Percentiles rank a stretch among this genome's conserved stretches.
These are phyloP conservation scores for Monosporascus cannonballus DNA, from an alignment of 2,329 filamentous ascomycete genomes.

Conservation along the genomic window DNA sequence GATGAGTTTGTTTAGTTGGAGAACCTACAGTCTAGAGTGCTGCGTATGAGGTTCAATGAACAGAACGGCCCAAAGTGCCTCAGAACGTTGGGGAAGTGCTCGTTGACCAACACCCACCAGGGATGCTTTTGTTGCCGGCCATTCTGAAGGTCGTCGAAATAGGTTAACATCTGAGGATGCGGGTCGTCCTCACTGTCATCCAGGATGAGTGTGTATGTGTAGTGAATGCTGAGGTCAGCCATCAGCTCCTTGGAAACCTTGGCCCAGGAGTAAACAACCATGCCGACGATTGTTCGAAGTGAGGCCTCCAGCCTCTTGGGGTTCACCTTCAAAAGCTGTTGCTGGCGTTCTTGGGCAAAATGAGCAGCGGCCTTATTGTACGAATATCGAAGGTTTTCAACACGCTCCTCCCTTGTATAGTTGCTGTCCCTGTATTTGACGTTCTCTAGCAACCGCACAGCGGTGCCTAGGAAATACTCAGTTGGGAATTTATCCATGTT, in stretches of 20 bases:
- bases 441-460: slow-evolving; percentile 10
- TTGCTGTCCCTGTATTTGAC: slow-evolving; percentile 14
- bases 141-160: slow-evolving; percentile 10
- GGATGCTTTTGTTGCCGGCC: slow-evolving; percentile 9
- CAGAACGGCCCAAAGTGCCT: slow-evolving; percentile 13
- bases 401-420: slow-evolving; percentile 9
- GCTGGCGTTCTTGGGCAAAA: slow-evolving; percentile 10
- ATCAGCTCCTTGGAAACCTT: slow-evolving; percentile 14
- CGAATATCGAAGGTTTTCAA: slow-evolving; percentile 8
- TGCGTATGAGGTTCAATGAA: slow-evolving; percentile 11
- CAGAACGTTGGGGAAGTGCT: slow-evolving; percentile 12
- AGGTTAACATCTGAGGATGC: slow-evolving; percentile 9
- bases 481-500: too few species aligned
- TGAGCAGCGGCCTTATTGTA: slow-evolving; percentile 12
- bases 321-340: slow-evolving; percentile 5
- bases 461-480: background rate
- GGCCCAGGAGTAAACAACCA: slow-evolving; percentile 23
- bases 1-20: too few species aligned
- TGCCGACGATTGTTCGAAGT: slow-evolving; percentile 19
- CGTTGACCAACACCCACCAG: slow-evolving; percentile 13
- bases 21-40: slow-evolving; percentile 1
- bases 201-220: slow-evolving; percentile 13
- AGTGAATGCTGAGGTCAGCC: slow-evolving; percentile 15
- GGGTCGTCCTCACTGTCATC: slow-evolving; percentile 13
- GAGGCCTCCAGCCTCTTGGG: slow-evolving; percentile 8